Evolutionary conservation across 148 eudicot species (phyloP), one percentile per base, ranked within the genome.

Genomic region (Tetragonia tetragonoides): DNA sequence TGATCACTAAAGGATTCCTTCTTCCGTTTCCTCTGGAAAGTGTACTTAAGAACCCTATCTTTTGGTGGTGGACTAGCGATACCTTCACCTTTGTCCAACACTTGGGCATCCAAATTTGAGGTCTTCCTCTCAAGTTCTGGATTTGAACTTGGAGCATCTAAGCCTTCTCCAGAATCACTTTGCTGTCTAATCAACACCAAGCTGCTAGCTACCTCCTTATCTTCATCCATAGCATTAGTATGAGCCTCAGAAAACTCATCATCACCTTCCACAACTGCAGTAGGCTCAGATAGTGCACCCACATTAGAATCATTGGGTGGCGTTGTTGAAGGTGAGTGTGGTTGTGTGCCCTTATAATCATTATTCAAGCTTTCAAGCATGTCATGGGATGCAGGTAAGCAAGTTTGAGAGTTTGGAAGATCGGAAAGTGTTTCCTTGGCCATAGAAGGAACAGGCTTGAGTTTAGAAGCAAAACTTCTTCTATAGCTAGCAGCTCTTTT

Each of bases 11-110:
- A 54, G 3, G 80, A 57, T 61, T 80, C 83, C 69, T 46, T 80
- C 77, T 80, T 83, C 20, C 86, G 74, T 62, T 83, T 83, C 69
- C 86, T 83, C 74, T 80, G 83, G 75, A 83, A 83, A 76, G 86
- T 83, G 77, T 83, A 83, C 83, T 83, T 83, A 68, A 83, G 86
- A 72, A 80, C 70, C 81, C 88, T 90, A 53, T 83, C 90, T 68
- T 76, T 77, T 17, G 77, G 79, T 59, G 79, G 75, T 67, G 82
- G 89, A 77, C 77, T 80, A 72, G 77, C 41, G 76, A 82, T 38
- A 51, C n/a, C 82, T 66, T 74, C 80, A 78, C 51, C 71, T 57
- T 49, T 40, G 40, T 62, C 82, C 76, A 71, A 64, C 40, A 44
- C 47, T 75, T 80, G 83, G 70, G 68, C 65, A 81, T 77, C 81